Percentiles rank a stretch among this genome's conserved stretches.
Evolutionary conservation across 2,329 filamentous ascomycete species (phyloP).

Genomic region (Fusarium succisae): DNA sequence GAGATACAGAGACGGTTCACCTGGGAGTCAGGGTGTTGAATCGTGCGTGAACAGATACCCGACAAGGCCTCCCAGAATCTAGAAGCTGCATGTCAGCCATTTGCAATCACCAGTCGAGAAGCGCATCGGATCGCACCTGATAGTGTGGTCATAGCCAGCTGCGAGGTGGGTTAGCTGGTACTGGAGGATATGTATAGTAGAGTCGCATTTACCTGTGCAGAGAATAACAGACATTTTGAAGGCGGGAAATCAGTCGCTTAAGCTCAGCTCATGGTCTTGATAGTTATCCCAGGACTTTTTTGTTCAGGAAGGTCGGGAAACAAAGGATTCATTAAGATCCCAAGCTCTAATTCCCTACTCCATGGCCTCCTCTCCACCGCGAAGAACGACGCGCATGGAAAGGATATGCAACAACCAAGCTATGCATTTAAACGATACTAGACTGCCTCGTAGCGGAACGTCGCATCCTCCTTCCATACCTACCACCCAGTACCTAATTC

Average conservation of each 20-base stretch:
- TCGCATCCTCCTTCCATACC: not conserved
- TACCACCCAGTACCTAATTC: not conserved
- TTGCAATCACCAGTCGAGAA: not conserved
- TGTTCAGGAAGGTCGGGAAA: constrained; percentile 1
- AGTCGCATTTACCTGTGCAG: constrained; percentile 62
- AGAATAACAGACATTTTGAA: constrained; percentile 68
- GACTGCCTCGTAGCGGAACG: not conserved
- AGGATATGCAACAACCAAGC: constrained; percentile 23
- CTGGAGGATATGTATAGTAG: not conserved
- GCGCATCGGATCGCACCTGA: constrained; percentile 55
- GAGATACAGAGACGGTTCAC: constrained; percentile 99
- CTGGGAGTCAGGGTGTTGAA: constrained; percentile 97
- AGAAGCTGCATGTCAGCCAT: constrained; percentile 18
- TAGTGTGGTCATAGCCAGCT: constrained; percentile 72
- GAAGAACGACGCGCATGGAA: constrained; percentile 4
- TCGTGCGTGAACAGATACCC: constrained; percentile 96
- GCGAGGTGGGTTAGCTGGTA: constrained; percentile 33
- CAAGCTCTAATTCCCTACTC: constrained; percentile 36
- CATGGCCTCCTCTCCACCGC: constrained; percentile 6
- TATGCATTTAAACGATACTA: constrained; percentile 17
- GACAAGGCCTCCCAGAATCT: constrained; percentile 99
- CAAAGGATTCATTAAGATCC: constrained; percentile 1
- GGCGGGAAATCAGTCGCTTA: constrained; percentile 19
- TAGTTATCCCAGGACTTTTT: constrained; percentile 31
- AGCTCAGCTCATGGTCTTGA: constrained; percentile 40